Evolutionary conservation across 345 rosid genomes (phyloP), one percentile per base, ranked within the genome.

Genomic region (Bruguiera parviflora): DNA sequence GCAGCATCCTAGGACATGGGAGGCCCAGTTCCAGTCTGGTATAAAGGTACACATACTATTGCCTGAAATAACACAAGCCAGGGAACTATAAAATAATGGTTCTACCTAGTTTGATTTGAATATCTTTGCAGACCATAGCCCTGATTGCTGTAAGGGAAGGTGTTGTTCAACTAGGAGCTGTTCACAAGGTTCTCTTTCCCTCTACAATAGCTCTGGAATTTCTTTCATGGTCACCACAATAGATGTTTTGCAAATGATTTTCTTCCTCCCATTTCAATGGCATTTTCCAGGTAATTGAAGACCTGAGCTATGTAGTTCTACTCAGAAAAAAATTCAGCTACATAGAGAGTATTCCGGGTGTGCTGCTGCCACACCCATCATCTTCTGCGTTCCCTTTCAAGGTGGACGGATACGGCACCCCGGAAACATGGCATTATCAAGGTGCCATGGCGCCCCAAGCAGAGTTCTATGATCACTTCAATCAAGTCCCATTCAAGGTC

Each of bases 1-100:
- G 60, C 85, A 94, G 97, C 87, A 86, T 57, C 98, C 98, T 60
- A 87, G 96, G 87, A 91, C 98, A 70, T 94, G 98, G 98, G 98
- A 91, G 78, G 97, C 97, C 60, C 98, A 94, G 86, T 94, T 94
- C 80, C 97, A 86, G 76, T 86, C 93, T 64, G 98, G 98, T 25
- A 86, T 94, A 74, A 86, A 94, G 92, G 98, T 94, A 80, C 8
- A 47, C 47, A 27, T 19, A 22, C 21, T 0, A 43, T 43, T 43
- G 18, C 49, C 18, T 43, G 49, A 43, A 43, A 43, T n/a, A 56
- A 56, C 29, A 56, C 59, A 56, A 56, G 28, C 29, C 21, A 51
- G 4, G 29, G 16, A 53, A 31, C 20, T 18, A 31, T 25, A 53
- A 8, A 6, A 22, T 20, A 43, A 43, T 24, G 20, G 58, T 71